Evolutionary conservation across 2,329 filamentous ascomycete species (phyloP).

Genomic region (Cladophialophora carrionii): DNA sequence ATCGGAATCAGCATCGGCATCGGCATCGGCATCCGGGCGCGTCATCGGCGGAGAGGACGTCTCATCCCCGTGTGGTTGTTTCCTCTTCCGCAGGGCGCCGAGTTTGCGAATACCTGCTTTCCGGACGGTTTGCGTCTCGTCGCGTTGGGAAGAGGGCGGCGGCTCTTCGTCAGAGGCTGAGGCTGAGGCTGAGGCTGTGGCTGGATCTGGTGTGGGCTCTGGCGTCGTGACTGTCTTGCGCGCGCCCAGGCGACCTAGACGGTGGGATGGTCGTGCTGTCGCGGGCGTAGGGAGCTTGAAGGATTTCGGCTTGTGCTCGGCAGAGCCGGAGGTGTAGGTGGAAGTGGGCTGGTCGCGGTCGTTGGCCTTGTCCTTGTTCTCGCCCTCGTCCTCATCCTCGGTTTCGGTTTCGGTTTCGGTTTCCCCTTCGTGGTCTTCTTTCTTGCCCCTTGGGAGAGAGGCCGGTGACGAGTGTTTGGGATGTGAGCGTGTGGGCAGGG

Average conservation of each 20-base stretch:
- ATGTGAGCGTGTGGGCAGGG: not conserved
- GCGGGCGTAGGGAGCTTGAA: conserved; percentile 1
- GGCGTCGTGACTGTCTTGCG: conserved; percentile 9
- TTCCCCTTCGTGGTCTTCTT: not conserved
- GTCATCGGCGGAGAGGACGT: conserved; percentile 16
- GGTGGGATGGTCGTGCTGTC: not conserved
- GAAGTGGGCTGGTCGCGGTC: not conserved
- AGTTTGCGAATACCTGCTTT: not conserved
- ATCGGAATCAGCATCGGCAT: conserved; percentile 10
- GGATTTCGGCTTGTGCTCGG: not conserved
- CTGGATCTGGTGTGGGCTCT: not conserved
- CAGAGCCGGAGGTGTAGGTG: not conserved
- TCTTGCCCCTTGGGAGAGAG: not conserved
- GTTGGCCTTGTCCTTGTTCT: not conserved
- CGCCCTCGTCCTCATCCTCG: not conserved
- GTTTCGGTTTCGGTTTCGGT: not conserved
- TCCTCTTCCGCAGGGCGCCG: conserved; percentile 5
- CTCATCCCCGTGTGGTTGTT: conserved; percentile 29
- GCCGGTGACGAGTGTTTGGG: not conserved
- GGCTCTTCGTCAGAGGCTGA: not conserved
- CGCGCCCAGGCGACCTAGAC: conserved; percentile 16
- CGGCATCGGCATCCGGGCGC: not conserved
- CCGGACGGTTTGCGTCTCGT: not conserved
- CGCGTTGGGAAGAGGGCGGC: not conserved
- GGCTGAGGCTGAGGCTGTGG: not conserved